phyloP scores from a whole-genome alignment of 2,329 filamentous ascomycete species.

The Graphiopsis chlorocephala region DNA sequence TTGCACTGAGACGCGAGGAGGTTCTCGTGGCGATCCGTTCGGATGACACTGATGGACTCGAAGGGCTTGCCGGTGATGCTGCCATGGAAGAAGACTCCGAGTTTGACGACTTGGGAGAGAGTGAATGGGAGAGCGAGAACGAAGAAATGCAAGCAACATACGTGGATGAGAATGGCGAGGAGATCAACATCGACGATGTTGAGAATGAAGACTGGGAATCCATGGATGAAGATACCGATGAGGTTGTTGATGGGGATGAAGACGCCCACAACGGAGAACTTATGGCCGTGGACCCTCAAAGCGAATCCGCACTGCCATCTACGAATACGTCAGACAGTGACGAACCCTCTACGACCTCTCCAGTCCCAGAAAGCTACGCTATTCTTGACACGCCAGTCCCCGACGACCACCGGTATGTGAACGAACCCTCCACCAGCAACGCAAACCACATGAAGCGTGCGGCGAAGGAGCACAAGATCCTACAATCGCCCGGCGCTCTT shows the following conservation, averaged over 20 bases:
- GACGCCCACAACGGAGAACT: not conserved
- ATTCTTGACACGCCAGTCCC: conserved; percentile 45
- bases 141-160: conserved; percentile 36
- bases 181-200: conserved; percentile 42
- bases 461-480: conserved; percentile 58
- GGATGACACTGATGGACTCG: conserved; percentile 27
- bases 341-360: not conserved
- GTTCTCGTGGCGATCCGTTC: conserved; percentile 48
- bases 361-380: conserved; percentile 24
- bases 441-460: conserved; percentile 49
- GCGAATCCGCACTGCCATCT: not conserved
- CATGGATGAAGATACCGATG: conserved; percentile 28
- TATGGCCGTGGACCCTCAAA: not conserved
- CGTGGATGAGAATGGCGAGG: conserved; percentile 44
- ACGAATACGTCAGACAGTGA: not conserved
- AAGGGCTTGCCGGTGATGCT: conserved; percentile 31
- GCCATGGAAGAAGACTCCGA: conserved; percentile 12
- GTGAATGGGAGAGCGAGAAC: conserved; percentile 25
- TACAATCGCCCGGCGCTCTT: conserved; percentile 46
- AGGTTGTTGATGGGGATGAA: conserved; percentile 14
- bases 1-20: conserved; percentile 49
- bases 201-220: conserved; percentile 44
- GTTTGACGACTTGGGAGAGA: conserved; percentile 23
- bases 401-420: conserved; percentile 42
- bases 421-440: conserved; percentile 23